These are phyloP conservation scores for Ogataea hybrid DNA, from an alignment of 1,139 yeast species.

Conservation along the genomic window DNA sequence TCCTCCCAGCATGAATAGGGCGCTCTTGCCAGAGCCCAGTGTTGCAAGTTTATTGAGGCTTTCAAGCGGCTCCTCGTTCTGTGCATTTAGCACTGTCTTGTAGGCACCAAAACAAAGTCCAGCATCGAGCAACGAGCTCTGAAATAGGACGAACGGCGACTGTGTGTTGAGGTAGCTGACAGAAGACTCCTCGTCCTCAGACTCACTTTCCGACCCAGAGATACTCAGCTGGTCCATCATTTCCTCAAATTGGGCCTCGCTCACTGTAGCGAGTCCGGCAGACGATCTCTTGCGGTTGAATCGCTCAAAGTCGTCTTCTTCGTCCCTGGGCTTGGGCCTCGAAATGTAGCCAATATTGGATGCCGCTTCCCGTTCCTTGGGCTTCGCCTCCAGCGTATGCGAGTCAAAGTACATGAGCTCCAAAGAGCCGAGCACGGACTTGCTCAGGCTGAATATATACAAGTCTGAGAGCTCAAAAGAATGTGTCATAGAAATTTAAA, in stretches of 20 bases:
- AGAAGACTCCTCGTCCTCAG: conserved; percentile 31
- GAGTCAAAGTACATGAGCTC: conserved; percentile 58
- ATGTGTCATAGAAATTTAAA: conserved; percentile 9
- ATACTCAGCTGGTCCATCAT: conserved; percentile 54
- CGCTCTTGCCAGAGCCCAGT: conserved; percentile 45
- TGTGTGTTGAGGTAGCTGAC: conserved; percentile 59
- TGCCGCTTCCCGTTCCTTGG: conserved; percentile 1
- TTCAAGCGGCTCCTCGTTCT: conserved; percentile 42
- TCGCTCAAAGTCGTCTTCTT: conserved; percentile 29
- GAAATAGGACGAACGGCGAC: conserved; percentile 60
- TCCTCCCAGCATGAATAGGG: conserved; percentile 92
- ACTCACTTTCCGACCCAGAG: conserved; percentile 49
- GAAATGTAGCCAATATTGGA: background rate
- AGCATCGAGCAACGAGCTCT: conserved; percentile 43
- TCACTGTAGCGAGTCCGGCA: conserved; percentile 45
- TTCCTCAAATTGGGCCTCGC: conserved; percentile 59
- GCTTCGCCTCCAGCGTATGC: conserved; percentile 34
- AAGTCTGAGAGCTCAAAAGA: conserved; percentile 31
- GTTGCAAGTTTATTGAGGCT: conserved; percentile 37
- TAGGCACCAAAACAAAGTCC: conserved; percentile 63
- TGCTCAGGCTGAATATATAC: conserved; percentile 53
- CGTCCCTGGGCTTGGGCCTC: conserved; percentile 16
- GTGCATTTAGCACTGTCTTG: conserved; percentile 56
- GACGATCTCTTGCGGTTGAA: conserved; percentile 57
- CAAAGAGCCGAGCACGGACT: conserved; percentile 44